These are phyloP conservation scores for barrel medic (Medicago truncatula) DNA, from an alignment of 306 rosid genomes.

Conservation along the genomic window DNA sequence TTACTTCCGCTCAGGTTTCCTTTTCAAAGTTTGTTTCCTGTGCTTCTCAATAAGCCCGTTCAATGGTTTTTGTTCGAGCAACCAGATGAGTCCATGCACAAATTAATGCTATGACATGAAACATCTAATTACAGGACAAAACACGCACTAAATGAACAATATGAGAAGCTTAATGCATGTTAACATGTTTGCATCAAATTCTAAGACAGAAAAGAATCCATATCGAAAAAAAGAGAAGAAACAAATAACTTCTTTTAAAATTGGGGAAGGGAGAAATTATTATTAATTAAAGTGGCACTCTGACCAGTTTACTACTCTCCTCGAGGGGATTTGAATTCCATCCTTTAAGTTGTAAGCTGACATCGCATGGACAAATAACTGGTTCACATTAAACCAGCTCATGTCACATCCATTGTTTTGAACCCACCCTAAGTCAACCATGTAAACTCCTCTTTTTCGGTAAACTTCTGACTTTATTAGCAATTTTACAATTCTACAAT, in stretches of 20 bases:
- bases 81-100: conserved; percentile 11
- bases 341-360: not conserved
- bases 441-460: too few relatives aligned
- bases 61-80: conserved; percentile 1
- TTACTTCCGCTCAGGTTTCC: not conserved
- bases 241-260: not conserved
- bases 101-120: not conserved
- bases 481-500: too few relatives aligned
- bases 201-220: not conserved
- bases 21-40: conserved; percentile 1
- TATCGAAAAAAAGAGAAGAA: not conserved
- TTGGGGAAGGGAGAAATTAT: not conserved
- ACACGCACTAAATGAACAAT: not conserved
- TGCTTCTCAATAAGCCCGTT: not conserved
- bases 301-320: not conserved
- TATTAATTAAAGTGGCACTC: not conserved
- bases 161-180: not conserved
- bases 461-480: too few relatives aligned
- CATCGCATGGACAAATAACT: not conserved
- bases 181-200: conserved; percentile 3
- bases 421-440: not conserved
- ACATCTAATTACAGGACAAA: conserved; percentile 13
- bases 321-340: not conserved
- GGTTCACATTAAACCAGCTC: conserved; percentile 26
- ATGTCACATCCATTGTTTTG: not conserved